Conservation (phyloP, 148 eudicot species). For the Simmondsia chinensis region DNA sequence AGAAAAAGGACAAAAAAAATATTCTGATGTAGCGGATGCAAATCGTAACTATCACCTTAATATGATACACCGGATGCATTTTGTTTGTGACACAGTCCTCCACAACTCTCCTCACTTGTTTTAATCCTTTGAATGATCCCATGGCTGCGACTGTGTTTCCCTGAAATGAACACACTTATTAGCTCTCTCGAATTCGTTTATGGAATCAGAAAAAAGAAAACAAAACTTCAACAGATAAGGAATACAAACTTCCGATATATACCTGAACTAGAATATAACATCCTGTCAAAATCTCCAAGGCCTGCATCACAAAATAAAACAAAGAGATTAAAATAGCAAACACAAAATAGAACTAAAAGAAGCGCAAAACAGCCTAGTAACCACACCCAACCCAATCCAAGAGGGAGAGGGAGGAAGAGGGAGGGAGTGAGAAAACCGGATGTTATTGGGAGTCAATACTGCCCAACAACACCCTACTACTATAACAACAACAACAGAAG, state of each 20-base stretch:
- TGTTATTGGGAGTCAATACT: too few species aligned
- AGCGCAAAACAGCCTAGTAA: too few species aligned
- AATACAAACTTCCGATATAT: not conserved
- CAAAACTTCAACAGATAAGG: not conserved
- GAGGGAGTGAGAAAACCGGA: too few species aligned
- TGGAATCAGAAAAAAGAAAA: too few species aligned
- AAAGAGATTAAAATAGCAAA: not conserved
- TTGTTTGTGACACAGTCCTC: slow-evolving; percentile 89
- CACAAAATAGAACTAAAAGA: too few species aligned
- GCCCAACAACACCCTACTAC: too few species aligned
- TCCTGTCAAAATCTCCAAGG: slow-evolving; percentile 91
- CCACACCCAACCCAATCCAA: too few species aligned
- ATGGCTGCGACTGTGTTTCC: slow-evolving; percentile 94
- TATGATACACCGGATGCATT: slow-evolving; percentile 78
- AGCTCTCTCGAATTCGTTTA: too few species aligned
- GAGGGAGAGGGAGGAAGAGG: too few species aligned
- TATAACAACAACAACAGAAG: too few species aligned
- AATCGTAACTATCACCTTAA: slow-evolving; percentile 35
- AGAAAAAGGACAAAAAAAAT: not conserved
- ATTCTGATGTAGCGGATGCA: too few species aligned
- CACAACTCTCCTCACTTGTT: slow-evolving; percentile 80
- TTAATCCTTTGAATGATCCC: slow-evolving; percentile 95
- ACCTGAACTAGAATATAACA: slow-evolving; percentile 99
- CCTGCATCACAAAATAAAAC: slow-evolving; percentile 38
- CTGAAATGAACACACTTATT: too few species aligned